These are phyloP conservation scores for Fomitopsis palustris DNA, from an alignment of 1,284 basidiomycete genomes.

Conservation along the genomic window DNA sequence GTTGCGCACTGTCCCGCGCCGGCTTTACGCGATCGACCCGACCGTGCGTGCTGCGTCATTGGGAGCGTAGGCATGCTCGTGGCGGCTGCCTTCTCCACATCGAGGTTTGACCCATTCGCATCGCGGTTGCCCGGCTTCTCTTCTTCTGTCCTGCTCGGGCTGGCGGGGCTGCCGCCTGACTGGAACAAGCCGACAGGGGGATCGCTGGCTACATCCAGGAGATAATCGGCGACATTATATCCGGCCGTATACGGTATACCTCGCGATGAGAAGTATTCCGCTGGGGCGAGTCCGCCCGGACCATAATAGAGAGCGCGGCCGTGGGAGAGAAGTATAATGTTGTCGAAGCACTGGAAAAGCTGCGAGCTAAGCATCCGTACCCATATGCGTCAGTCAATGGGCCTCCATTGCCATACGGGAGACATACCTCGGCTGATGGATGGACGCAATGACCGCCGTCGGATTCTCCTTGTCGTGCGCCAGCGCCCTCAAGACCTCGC, in stretches of 20 bases:
- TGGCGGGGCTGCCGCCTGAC: background rate
- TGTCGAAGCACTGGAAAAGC: slow-evolving; percentile 82
- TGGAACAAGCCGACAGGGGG: slow-evolving; percentile 44
- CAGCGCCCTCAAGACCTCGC: slow-evolving; percentile 71
- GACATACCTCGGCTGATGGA: slow-evolving; percentile 78
- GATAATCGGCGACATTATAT: slow-evolving; percentile 88
- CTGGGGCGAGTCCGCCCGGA: slow-evolving; percentile 62
- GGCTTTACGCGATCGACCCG: background rate
- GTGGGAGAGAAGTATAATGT: slow-evolving; percentile 73
- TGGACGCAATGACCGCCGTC: slow-evolving; percentile 81
- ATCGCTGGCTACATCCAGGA: slow-evolving; percentile 80
- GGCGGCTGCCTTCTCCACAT: slow-evolving; percentile 7
- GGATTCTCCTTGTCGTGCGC: slow-evolving; percentile 66
- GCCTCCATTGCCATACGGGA: background rate
- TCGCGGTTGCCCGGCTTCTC: background rate
- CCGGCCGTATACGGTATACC: slow-evolving; percentile 54
- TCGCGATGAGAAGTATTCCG: slow-evolving; percentile 54
- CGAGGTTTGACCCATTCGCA: background rate
- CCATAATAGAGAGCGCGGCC: slow-evolving; percentile 84
- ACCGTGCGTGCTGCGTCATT: slow-evolving; percentile 12
- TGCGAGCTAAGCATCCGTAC: slow-evolving; percentile 51
- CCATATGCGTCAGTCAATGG: background rate
- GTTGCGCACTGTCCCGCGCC: slow-evolving; percentile 43
- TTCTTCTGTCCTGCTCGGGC: slow-evolving; percentile 4
- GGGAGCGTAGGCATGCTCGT: slow-evolving; percentile 6